These are phyloP conservation scores for Flammula alnicola DNA, from an alignment of 1,284 basidiomycete species.

Conservation along the genomic window DNA sequence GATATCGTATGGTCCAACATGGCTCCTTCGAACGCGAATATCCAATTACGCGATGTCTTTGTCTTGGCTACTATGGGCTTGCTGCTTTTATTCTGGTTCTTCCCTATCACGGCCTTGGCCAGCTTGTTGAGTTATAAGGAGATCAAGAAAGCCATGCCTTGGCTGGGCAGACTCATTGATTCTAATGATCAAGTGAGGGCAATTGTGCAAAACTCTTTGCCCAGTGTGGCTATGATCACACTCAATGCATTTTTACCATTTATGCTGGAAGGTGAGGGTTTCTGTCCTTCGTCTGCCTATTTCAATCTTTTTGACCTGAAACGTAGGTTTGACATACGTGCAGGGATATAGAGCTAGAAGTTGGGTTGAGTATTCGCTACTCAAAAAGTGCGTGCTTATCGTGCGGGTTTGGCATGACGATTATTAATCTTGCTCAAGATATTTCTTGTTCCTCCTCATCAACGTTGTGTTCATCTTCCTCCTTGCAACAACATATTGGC, in stretches of 20 bases:
- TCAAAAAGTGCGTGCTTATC: conserved; percentile 91
- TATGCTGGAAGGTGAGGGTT: conserved; percentile 79
- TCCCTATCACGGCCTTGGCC: conserved; percentile 86
- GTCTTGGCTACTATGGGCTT: conserved; percentile 72
- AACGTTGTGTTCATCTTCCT: conserved; percentile 98
- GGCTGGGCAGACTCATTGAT: conserved; percentile 82
- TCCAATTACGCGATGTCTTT: conserved; percentile 69
- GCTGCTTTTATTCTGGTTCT: conserved; percentile 84
- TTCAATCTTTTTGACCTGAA: conserved; percentile 4
- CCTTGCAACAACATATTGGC: conserved; percentile 88
- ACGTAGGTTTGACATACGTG: conserved; percentile 78
- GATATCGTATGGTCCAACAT: conserved; percentile 97
- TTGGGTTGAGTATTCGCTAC: conserved; percentile 90
- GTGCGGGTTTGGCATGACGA: neutral
- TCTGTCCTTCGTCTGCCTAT: neutral
- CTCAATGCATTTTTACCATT: conserved; percentile 92
- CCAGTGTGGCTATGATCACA: conserved; percentile 86
- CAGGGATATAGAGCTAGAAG: conserved; percentile 91
- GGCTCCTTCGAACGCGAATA: conserved; percentile 59
- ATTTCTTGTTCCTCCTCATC: conserved; percentile 92
- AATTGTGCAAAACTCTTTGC: conserved; percentile 92
- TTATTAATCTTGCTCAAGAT: conserved; percentile 51
- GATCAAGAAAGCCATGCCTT: conserved; percentile 88
- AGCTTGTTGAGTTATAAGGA: conserved; percentile 89
- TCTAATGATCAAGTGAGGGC: conserved; percentile 80